Evolutionary conservation across 2,329 filamentous ascomycete genomes (phyloP), one percentile per base, ranked within the genome.

Genomic region (Shiraia sp.): DNA sequence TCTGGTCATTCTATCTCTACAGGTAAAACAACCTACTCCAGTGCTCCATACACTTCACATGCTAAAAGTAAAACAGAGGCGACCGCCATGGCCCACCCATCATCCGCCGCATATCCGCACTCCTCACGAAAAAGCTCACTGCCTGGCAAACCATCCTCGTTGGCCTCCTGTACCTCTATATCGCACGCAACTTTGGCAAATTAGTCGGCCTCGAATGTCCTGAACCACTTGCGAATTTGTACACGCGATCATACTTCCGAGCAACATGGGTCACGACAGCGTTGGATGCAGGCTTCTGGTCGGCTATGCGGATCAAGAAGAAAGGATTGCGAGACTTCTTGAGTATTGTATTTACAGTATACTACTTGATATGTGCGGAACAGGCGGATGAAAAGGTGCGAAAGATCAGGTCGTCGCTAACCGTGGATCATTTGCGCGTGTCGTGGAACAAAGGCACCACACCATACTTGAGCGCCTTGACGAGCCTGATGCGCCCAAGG

Each of bases 251-350:
- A 19, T 99, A 95, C 73, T 99, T 96, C 69, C 86, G 93, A 34
- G 93, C 93, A 40, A 99, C 93, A 65, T 99, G 93, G 93, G 82
- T 97, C 12, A 85, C 93, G 38, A 99, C 93, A 0, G 93, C 90
- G 0, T 73, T 99, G 47, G 93, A 99, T 60, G 93, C 93, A 5
- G 93, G 93, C 1, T 99, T 96, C 70, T 99, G 93, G 93, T 96
- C 90, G 0, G 93, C 93, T 24, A 99, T 99, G 93, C 86, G 84
- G 59, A 91, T 99, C 51, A 82, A 81, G 42, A 77, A 77, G 33
- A 90, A 87, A 59, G 91, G 88, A 82, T 56, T 96, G 29, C 80
- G 90, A 27, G 91, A 97, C 65, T 65, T 96, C 10, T 82, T 87
- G 8, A 90, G 89, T 63, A 77, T 97, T 14, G 75, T 89, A 32